Evolutionary conservation across 306 rosid genomes (phyloP), one percentile per base, ranked within the genome.

Genomic region (Bauhinia variegata): DNA sequence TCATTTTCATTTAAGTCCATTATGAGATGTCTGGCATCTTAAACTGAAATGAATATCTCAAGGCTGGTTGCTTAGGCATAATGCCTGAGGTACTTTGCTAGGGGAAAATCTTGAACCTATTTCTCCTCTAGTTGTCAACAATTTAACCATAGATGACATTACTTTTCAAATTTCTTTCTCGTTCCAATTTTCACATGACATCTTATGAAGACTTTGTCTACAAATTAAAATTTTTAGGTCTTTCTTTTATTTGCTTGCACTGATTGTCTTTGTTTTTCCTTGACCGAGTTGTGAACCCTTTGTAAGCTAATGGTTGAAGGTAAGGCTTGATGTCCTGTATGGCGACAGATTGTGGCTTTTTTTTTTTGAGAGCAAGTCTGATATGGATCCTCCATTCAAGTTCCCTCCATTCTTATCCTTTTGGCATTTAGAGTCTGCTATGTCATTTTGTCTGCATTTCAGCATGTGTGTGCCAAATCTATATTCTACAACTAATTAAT

Each of bases 101-200:
- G 41, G 8, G 12, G 3, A 4, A 2, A 39, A 60, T 42, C 52
- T 19, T 59, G 2, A 41, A 10, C 30, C 34, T 12, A 41, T 19
- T 41, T 19, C 54, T 60, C 41, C 19, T 23, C 37, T 19, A 5
- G 66, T 52, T 60, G 66, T 42, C 66, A 19, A 42, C 66, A 39
- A 3, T 42, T 3, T 23, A 38, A 8, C 66, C 36, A 41, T 60
- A 39, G 37, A 18, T 41, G 39, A 19, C 19, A 7, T 13, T n/a
- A 14, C 54, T 62, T 62, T 32, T 17, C 28, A n/a, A 7, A 28
- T 44, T 19, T 42, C 23, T 63, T 36, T 0, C n/a, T 30, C 4
- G n/a, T n/a, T 10, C 11, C 43, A 30, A 43, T 63, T 46, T 23
- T 13, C 17, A 18, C 28, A 28, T 7, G 54, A 62, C 10, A 5